phyloP scores from a whole-genome alignment of 305 asterid genomes.

The Fraxinus platypoda region DNA sequence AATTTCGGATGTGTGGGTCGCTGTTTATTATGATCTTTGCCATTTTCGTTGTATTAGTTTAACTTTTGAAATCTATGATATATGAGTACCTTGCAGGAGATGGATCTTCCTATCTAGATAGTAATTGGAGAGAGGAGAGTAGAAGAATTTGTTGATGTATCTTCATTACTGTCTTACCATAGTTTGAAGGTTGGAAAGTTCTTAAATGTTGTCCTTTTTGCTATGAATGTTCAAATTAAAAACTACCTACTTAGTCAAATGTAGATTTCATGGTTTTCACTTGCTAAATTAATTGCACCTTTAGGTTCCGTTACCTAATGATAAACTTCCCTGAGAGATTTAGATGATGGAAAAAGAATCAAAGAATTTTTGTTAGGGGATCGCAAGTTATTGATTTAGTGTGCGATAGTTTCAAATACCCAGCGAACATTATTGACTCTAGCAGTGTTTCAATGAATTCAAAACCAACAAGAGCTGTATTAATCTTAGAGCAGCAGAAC shows the following conservation, averaged over 20 bases:
- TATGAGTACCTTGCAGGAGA: not conserved
- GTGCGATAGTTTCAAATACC: not conserved
- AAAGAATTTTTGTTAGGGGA: not conserved
- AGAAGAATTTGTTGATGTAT: not conserved
- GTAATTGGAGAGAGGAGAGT: not conserved
- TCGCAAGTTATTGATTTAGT: not conserved
- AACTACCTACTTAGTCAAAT: not conserved
- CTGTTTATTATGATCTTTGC: not conserved
- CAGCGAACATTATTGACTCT: not conserved
- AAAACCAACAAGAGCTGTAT: not conserved
- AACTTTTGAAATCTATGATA: not conserved
- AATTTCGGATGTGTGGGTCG: not conserved
- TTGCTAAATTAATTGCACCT: not conserved
- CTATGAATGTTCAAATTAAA: not conserved
- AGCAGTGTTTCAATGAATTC: not conserved
- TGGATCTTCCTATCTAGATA: not conserved
- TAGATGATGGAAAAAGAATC: not conserved
- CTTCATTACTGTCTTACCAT: not conserved
- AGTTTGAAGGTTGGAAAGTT: not conserved
- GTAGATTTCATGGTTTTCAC: not conserved
- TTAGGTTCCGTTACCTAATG: not conserved
- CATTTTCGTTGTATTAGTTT: not conserved
- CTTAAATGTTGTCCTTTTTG: not conserved
- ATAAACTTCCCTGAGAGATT: not conserved
- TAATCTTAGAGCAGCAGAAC: not conserved